A percentile compares a stretch with the other conserved stretches of the same genome.
These are phyloP conservation scores for Mucor circinelloides DNA, from an alignment of 371 early-diverging fungal genomes.

Conservation along the genomic window DNA sequence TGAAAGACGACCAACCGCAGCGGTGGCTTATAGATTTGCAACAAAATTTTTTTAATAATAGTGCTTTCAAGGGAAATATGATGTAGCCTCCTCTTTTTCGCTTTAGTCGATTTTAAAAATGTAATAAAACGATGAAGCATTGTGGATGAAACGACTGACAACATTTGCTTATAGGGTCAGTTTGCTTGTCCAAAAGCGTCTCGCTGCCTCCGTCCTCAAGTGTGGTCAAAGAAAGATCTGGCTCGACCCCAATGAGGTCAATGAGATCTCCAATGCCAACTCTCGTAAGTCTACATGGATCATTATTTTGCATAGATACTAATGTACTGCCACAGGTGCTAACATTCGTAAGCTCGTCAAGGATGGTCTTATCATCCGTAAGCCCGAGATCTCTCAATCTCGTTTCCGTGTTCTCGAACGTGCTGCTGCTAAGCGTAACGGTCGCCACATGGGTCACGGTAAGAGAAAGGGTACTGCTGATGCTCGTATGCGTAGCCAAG, in stretches of 20 bases:
- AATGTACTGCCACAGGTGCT: slow-evolving; percentile 38
- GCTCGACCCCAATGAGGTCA: slow-evolving; percentile 99
- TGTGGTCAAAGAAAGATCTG: slow-evolving; percentile 99
- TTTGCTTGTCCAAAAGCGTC: slow-evolving; percentile 90
- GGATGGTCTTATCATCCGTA: slow-evolving; percentile 98
- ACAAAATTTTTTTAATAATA: slow-evolving; percentile 5
- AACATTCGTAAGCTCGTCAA: slow-evolving; percentile 96
- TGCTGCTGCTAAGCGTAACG: slow-evolving; percentile 95
- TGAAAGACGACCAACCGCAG: neutral
- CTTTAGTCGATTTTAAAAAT: slow-evolving; percentile 17
- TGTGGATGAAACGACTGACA: neutral
- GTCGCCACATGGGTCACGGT: slow-evolving; percentile 99
- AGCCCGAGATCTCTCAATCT: slow-evolving; percentile 93
- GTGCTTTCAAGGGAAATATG: neutral
- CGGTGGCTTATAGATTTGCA: slow-evolving; percentile 5
- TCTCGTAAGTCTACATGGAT: slow-evolving; percentile 74
- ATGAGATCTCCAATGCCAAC: slow-evolving; percentile 96
- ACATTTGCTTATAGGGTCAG: slow-evolving; percentile 63
- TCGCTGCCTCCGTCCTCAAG: slow-evolving; percentile 98
- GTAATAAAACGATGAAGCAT: neutral
- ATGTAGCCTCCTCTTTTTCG: slow-evolving; percentile 13
- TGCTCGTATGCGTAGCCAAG: slow-evolving; percentile 97
- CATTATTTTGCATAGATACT: neutral
- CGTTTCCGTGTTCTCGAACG: slow-evolving; percentile 96
- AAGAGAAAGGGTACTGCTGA: slow-evolving; percentile 99